Conservation (phyloP, 345 rosid species). For the Gossypium turneri region DNA sequence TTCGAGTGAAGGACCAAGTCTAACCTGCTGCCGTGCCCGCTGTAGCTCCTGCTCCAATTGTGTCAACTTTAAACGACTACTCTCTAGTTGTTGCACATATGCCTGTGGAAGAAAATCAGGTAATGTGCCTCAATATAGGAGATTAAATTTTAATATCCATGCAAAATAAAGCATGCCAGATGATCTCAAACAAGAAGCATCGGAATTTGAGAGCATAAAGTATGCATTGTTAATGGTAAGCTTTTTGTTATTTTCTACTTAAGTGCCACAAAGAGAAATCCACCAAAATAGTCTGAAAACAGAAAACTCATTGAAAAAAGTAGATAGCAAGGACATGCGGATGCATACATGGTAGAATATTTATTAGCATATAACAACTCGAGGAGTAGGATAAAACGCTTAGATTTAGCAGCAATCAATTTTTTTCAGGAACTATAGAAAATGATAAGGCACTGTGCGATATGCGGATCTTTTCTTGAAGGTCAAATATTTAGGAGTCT, state of each 20-base stretch:
- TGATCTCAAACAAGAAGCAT: neutral
- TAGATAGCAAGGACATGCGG: too few relatives aligned
- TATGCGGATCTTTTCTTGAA: neutral
- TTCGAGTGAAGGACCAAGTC: constrained; percentile 18
- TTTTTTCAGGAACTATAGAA: neutral
- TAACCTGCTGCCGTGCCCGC: constrained; percentile 96
- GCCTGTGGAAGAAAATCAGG: constrained; percentile 47
- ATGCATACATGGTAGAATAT: too few relatives aligned
- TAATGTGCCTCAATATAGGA: neutral
- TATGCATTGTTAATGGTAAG: neutral
- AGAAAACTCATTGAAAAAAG: neutral
- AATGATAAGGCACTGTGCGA: neutral
- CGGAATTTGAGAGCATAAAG: neutral
- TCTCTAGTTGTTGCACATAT: constrained; percentile 96
- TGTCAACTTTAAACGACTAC: constrained; percentile 88
- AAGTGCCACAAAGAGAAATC: neutral
- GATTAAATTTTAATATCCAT: neutral
- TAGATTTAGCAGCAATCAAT: too few relatives aligned
- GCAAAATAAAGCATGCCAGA: neutral
- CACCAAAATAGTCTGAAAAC: neutral
- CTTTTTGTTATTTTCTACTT: neutral
- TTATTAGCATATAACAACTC: too few relatives aligned
- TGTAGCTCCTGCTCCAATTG: constrained; percentile 98
- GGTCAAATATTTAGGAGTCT: neutral
- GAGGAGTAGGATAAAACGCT: too few relatives aligned